Evolutionary conservation across 176 grass and related monocot species (phyloP).

Genomic region (Musa acuminata): DNA sequence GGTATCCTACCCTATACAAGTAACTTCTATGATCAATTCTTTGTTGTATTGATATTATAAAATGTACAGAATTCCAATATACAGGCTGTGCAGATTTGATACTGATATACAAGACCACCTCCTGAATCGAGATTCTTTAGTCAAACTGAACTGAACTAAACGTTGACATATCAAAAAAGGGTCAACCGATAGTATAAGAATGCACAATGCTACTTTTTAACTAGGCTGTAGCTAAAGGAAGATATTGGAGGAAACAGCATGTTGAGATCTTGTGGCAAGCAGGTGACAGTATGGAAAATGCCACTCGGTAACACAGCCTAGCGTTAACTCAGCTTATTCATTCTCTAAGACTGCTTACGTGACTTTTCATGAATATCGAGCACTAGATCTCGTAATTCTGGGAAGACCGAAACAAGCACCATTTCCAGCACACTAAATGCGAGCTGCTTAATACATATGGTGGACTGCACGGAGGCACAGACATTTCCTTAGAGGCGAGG

Average conservation of each 20-base stretch:
- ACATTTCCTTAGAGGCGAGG: not conserved
- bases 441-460: slow-evolving; percentile 83
- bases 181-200: not conserved
- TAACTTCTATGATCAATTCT: not conserved
- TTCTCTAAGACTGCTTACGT: slow-evolving; percentile 24
- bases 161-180: not conserved
- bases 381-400: slow-evolving; percentile 66
- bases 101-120: not conserved
- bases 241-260: not conserved
- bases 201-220: not conserved
- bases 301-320: no score
- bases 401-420: slow-evolving; percentile 65
- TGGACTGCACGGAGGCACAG: slow-evolving; percentile 57
- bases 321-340: not conserved
- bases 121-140: not conserved
- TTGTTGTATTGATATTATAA: not conserved
- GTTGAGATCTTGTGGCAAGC: not conserved
- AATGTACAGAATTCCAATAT: not conserved
- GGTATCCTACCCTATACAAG: not conserved
- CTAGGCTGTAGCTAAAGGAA: not conserved
- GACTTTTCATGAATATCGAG: slow-evolving; percentile 73
- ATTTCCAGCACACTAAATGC: slow-evolving; percentile 65
- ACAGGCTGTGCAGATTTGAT: not conserved
- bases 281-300: not conserved
- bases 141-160: not conserved